phyloP scores from a whole-genome alignment of 176 grass and related monocot genomes.

The Elymus sibiricus region DNA sequence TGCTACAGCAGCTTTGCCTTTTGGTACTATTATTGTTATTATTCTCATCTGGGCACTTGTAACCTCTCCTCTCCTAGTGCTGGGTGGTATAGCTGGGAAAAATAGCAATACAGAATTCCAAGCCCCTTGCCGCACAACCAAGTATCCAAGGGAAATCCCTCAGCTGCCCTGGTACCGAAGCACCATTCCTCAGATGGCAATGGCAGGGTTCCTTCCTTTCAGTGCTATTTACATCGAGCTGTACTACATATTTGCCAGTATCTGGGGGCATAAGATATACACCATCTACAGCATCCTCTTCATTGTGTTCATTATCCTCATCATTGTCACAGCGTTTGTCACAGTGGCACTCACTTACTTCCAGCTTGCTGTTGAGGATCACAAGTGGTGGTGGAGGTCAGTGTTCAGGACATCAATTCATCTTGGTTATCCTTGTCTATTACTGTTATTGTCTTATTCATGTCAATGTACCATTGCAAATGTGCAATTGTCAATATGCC shows the following conservation, averaged over 20 bases:
- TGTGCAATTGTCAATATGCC: not conserved
- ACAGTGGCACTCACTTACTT: constrained; percentile 91
- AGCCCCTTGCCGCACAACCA: constrained; percentile 75
- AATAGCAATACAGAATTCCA: constrained; percentile 90
- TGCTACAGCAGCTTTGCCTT: constrained; percentile 88
- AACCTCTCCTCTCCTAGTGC: constrained; percentile 80
- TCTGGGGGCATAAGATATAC: constrained; percentile 98
- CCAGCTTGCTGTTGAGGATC: constrained; percentile 94
- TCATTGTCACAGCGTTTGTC: constrained; percentile 92
- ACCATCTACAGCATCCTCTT: constrained; percentile 97
- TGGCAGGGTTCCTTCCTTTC: constrained; percentile 94
- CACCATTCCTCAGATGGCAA: constrained; percentile 89
- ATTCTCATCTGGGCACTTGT: constrained; percentile 93
- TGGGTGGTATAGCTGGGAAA: constrained; percentile 91
- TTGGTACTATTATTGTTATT: constrained; percentile 93
- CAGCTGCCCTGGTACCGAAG: constrained; percentile 85
- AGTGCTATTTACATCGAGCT: constrained; percentile 96
- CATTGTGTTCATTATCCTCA: constrained; percentile 96
- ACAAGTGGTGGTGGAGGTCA: constrained; percentile 99
- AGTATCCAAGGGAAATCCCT: constrained; percentile 93
- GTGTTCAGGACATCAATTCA: constrained; percentile 29
- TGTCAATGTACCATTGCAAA: not conserved
- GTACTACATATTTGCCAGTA: constrained; percentile 96
- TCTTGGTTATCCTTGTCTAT: not conserved
- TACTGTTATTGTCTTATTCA: not conserved